These are phyloP conservation scores for Magnusiomyces ingens DNA, from an alignment of 1,139 yeast species.

Conservation along the genomic window DNA sequence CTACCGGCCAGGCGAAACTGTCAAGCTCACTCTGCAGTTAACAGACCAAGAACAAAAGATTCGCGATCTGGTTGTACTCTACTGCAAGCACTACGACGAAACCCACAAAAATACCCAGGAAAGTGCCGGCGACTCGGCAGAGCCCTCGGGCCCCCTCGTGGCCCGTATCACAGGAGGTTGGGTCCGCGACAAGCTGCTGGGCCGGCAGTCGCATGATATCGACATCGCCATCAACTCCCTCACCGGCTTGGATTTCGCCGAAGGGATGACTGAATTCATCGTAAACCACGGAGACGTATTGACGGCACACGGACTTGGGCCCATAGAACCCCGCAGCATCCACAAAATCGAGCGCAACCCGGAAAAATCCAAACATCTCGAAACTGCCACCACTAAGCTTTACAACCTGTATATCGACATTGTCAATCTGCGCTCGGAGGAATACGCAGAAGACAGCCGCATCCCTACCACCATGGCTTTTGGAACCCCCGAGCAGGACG, in stretches of 20 bases:
- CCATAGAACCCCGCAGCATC: constrained; percentile 43
- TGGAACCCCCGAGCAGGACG: constrained; percentile 92
- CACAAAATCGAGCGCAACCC: constrained; percentile 90
- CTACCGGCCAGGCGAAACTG: constrained; percentile 8
- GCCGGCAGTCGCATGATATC: constrained; percentile 72
- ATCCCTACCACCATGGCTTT: constrained; percentile 56
- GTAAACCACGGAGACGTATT: constrained; percentile 7
- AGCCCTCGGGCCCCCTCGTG: constrained; percentile 34
- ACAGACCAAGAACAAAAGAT: constrained; percentile 46
- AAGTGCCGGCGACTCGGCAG: background rate
- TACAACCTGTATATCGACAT: constrained; percentile 82
- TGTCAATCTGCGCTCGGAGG: constrained; percentile 84
- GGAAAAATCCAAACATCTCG: constrained; percentile 89
- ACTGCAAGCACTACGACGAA: constrained; percentile 21
- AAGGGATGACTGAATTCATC: constrained; percentile 52
- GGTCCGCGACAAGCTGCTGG: constrained; percentile 92
- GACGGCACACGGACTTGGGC: constrained; percentile 33
- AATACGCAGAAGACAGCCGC: constrained; percentile 71
- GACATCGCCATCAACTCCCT: constrained; percentile 83
- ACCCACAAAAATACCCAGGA: constrained; percentile 13
- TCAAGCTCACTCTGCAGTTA: constrained; percentile 28
- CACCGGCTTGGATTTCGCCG: constrained; percentile 84
- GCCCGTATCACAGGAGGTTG: constrained; percentile 95
- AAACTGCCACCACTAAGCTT: constrained; percentile 87
- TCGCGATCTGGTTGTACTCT: constrained; percentile 37